phyloP scores from a whole-genome alignment of 2,329 filamentous ascomycete species.

The Colletotrichum truncatum region DNA sequence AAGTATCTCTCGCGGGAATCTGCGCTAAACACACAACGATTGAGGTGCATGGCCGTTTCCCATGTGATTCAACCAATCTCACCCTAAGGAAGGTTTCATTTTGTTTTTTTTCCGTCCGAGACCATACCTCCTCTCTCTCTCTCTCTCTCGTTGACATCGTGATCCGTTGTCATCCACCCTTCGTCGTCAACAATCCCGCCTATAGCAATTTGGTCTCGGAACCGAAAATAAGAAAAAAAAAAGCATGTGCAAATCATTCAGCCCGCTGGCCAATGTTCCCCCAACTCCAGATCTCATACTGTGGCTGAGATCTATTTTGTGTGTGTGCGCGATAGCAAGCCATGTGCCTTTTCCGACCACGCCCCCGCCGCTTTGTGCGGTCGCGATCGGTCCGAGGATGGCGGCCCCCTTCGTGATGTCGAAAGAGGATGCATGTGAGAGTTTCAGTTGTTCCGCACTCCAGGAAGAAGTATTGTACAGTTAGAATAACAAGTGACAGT shows the following conservation, averaged over 20 bases:
- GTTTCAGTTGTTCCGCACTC: constrained; percentile 19
- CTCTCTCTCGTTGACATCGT: constrained; percentile 20
- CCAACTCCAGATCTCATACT: constrained; percentile 29
- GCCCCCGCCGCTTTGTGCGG: constrained; percentile 11
- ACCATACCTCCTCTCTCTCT: constrained; percentile 1
- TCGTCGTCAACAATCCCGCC: constrained; percentile 2
- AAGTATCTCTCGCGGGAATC: constrained; percentile 26
- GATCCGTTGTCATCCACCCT: constrained; percentile 10
- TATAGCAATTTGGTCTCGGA: constrained; percentile 8
- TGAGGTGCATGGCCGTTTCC: constrained; percentile 17
- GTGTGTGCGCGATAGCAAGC: constrained; percentile 23
- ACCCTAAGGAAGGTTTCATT: constrained; percentile 14
- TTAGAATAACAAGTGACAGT: constrained; percentile 30
- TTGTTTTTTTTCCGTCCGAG: constrained; percentile 12
- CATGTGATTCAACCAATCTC: constrained; percentile 28
- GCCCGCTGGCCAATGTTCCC: constrained; percentile 29
- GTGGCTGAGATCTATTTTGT: constrained; percentile 22
- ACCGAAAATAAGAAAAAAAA: constrained; percentile 5
- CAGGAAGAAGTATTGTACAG: constrained; percentile 31
- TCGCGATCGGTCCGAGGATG: constrained; percentile 2
- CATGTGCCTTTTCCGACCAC: constrained; percentile 8
- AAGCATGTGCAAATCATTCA: constrained; percentile 30
- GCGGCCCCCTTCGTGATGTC: constrained; percentile 20
- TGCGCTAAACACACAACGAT: constrained; percentile 21
- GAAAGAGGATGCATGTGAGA: constrained; percentile 5